phyloP scores from a whole-genome alignment of 2,329 filamentous ascomycete species.

The Claviceps fusiformis region DNA sequence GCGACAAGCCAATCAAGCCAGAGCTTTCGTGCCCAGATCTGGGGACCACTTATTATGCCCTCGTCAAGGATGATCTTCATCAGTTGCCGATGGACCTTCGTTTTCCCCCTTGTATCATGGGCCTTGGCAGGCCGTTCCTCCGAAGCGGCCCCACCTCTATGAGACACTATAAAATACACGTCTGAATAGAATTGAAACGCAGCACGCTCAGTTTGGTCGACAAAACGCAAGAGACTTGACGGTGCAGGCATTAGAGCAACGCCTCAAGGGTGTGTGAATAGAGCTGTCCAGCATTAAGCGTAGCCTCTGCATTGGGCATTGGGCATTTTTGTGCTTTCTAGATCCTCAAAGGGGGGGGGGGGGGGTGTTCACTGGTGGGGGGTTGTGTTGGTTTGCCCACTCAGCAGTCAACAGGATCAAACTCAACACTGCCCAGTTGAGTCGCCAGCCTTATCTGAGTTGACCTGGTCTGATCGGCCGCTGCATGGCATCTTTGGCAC shows the following conservation, averaged over 20 bases:
- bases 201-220: background rate
- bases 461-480: background rate
- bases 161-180: slow-evolving; percentile 1
- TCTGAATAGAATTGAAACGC: background rate
- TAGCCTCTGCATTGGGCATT: background rate
- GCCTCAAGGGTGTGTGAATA: background rate
- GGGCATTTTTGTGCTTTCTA: background rate
- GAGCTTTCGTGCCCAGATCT: background rate
- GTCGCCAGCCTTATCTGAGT: background rate
- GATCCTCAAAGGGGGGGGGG: background rate
- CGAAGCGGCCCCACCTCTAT: slow-evolving; percentile 1
- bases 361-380: background rate
- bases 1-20: background rate
- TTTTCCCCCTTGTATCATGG: background rate
- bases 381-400: too few relatives aligned
- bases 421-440: background rate
- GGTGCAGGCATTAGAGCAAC: background rate
- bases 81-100: background rate
- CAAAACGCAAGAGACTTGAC: background rate
- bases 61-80: background rate
- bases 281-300: background rate
- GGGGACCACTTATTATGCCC: background rate
- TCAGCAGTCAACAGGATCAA: too few relatives aligned
- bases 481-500: background rate
- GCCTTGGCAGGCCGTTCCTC: background rate